Percentiles rank a stretch among this genome's conserved stretches.
Evolutionary conservation across 1,284 basidiomycete genomes (phyloP).

Genomic region (Marasmius oreades): DNA sequence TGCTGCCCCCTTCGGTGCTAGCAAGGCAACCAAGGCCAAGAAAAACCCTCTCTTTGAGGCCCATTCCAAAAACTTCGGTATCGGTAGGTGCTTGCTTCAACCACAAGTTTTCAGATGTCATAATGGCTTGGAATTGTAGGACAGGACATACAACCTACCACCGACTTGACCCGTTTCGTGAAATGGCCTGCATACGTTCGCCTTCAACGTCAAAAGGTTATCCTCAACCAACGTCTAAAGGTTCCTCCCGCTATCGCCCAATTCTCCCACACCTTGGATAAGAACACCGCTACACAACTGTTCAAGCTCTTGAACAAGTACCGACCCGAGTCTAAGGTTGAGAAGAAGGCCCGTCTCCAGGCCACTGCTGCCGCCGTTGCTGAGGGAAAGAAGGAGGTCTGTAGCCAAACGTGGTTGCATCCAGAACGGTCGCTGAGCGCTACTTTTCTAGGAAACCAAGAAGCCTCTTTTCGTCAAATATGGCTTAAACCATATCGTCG

Average conservation of each 20-base stretch:
- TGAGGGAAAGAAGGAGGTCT: conserved; percentile 60
- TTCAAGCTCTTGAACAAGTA: conserved; percentile 99
- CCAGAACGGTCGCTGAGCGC: conserved; percentile 10
- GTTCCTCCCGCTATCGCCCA: conserved; percentile 98
- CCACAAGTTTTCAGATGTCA: background rate
- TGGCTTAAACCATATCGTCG: conserved; percentile 95
- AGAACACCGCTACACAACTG: conserved; percentile 98
- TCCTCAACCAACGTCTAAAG: conserved; percentile 98
- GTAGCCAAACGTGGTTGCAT: background rate
- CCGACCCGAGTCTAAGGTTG: conserved; percentile 91
- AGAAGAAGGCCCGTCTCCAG: conserved; percentile 95
- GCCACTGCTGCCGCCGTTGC: conserved; percentile 74
- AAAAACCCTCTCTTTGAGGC: conserved; percentile 98
- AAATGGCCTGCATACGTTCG: conserved; percentile 99
- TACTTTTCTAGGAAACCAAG: conserved; percentile 62
- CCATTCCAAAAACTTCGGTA: conserved; percentile 89
- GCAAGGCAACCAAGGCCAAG: conserved; percentile 71
- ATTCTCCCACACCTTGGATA: conserved; percentile 97
- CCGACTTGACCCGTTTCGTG: conserved; percentile 96
- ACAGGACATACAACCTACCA: conserved; percentile 89
- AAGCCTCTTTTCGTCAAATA: conserved; percentile 97
- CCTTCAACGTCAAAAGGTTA: conserved; percentile 98
- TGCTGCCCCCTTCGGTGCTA: conserved; percentile 70
- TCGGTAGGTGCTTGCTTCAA: conserved; percentile 58
- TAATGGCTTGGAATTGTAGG: conserved; percentile 43